Percentiles rank a stretch among this genome's conserved stretches.
phyloP scores from a whole-genome alignment of 768 basidiomycete species.

The Leucocoprinus birnbaumii region DNA sequence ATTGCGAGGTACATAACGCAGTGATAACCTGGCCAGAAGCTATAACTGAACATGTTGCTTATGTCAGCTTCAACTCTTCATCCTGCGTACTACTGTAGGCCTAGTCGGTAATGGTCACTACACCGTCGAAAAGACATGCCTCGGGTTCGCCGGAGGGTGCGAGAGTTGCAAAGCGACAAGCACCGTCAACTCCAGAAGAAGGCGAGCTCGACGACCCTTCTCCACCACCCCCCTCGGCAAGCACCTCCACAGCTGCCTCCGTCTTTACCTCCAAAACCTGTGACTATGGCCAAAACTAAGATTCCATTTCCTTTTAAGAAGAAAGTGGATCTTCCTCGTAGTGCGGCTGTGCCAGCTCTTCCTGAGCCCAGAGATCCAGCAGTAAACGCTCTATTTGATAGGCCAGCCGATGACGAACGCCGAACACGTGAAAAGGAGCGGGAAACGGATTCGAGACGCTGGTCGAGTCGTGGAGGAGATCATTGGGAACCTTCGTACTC shows the following conservation, averaged over 20 bases:
- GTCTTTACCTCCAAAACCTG: constrained; percentile 35
- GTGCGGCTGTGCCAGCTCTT: neutral
- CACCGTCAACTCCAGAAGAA: constrained; percentile 75
- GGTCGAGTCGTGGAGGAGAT: constrained; percentile 21
- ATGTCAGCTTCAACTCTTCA: constrained; percentile 10
- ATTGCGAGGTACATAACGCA: neutral
- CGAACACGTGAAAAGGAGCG: constrained; percentile 22
- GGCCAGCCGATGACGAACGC: constrained; percentile 43
- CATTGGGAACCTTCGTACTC: constrained; percentile 32
- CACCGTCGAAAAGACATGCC: constrained; percentile 51
- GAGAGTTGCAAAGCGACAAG: constrained; percentile 52
- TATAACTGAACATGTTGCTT: constrained; percentile 8
- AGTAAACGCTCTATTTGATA: constrained; percentile 28
- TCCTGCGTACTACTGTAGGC: neutral
- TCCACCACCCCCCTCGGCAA: constrained; percentile 17
- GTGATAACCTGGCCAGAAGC: neutral
- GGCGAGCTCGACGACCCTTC: constrained; percentile 71
- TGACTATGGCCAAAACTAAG: constrained; percentile 35
- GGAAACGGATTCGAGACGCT: constrained; percentile 30
- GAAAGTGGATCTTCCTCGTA: constrained; percentile 29
- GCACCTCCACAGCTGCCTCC: constrained; percentile 23
- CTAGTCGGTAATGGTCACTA: constrained; percentile 1
- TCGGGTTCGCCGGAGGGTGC: constrained; percentile 47
- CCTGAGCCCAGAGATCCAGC: constrained; percentile 19
- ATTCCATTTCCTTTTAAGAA: constrained; percentile 80